phyloP scores from a whole-genome alignment of 805 yeast genomes.

The Candida silvicultrix region DNA sequence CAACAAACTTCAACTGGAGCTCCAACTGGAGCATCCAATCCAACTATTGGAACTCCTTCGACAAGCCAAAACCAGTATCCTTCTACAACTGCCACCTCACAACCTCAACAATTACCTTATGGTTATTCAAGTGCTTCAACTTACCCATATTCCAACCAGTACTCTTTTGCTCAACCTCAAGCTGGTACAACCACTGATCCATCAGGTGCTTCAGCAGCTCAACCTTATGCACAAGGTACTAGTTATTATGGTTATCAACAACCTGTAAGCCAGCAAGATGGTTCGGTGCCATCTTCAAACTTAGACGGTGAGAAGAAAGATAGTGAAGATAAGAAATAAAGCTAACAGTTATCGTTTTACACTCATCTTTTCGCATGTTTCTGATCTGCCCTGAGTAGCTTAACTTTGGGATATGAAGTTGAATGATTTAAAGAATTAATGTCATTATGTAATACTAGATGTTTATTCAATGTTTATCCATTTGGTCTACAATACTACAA shows the following conservation, averaged over 20 bases:
- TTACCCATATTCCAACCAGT: not conserved
- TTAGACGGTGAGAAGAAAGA: not conserved
- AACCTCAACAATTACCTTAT: not conserved
- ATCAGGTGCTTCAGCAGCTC: not conserved
- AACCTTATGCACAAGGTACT: not conserved
- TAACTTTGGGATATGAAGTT: not conserved
- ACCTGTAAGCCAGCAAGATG: not conserved
- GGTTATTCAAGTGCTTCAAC: not conserved
- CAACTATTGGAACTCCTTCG: not conserved
- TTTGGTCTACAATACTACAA: not conserved
- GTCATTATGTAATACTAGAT: not conserved
- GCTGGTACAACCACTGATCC: not conserved
- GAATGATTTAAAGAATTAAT: not conserved
- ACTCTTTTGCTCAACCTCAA: not conserved
- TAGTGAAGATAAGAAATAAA: not conserved
- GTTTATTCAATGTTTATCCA: not conserved
- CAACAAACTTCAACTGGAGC: not conserved
- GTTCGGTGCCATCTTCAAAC: not conserved
- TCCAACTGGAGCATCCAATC: not conserved
- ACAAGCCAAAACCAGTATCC: not conserved
- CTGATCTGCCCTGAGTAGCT: no score
- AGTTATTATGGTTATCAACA: slow-evolving; percentile 8
- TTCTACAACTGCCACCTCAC: not conserved
- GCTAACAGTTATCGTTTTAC: not conserved
- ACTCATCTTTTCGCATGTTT: no score